Percentiles rank a stretch among this genome's conserved stretches.
Conservation (phyloP, 2,329 filamentous ascomycete species). For the Didymella sp. region DNA sequence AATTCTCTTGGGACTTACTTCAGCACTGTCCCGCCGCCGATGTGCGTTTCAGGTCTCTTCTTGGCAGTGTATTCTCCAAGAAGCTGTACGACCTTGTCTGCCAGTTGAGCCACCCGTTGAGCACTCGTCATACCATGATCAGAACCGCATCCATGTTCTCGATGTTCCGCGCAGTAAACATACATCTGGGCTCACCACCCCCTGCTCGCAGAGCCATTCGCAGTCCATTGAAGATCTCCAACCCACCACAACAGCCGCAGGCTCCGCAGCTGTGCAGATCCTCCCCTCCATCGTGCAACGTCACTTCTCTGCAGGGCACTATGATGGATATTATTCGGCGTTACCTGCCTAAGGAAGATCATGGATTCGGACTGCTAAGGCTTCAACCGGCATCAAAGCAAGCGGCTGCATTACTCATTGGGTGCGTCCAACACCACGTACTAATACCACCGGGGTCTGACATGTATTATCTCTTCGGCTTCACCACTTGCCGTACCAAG, state of each 20-base stretch:
- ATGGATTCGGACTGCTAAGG: not conserved
- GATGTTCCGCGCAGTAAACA: constrained; percentile 1
- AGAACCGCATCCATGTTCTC: not conserved
- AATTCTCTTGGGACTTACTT: not conserved
- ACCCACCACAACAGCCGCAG: not conserved
- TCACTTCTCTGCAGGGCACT: not conserved
- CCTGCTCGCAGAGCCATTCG: not conserved
- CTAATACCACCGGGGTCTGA: not conserved
- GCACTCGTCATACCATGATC: constrained; percentile 14
- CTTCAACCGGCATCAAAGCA: constrained; percentile 15
- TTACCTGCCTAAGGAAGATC: constrained; percentile 4
- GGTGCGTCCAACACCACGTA: not conserved
- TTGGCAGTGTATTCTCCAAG: constrained; percentile 14
- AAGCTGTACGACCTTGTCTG: constrained; percentile 18
- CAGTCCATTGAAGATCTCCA: not conserved
- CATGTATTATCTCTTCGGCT: constrained; percentile 31
- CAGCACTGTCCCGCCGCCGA: not conserved
- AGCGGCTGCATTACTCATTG: constrained; percentile 1
- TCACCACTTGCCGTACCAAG: constrained; percentile 8
- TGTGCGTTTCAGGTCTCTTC: constrained; percentile 9
- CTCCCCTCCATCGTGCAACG: not conserved
- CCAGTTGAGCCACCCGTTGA: constrained; percentile 18
- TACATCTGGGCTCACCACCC: not conserved
- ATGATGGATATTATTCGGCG: not conserved
- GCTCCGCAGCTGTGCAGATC: not conserved